Conservation (phyloP, 805 yeast species). For the Pichia insulana region DNA sequence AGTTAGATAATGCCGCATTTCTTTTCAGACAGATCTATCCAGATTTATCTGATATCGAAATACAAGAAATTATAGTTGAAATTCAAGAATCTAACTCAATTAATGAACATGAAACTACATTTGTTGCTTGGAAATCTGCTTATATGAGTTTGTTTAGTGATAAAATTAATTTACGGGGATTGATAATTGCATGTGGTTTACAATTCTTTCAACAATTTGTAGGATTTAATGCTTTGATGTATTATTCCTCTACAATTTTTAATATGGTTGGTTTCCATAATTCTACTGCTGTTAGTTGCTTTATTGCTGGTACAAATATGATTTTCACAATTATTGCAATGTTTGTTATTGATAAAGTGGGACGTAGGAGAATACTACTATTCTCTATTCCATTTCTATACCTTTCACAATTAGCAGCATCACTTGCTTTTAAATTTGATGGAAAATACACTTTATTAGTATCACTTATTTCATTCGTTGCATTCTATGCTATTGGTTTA, state of each 20-base stretch:
- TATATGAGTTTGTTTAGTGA: constrained; percentile 46
- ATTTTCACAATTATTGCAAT: constrained; percentile 81
- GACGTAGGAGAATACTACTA: constrained; percentile 75
- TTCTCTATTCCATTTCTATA: constrained; percentile 84
- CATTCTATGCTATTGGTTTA: constrained; percentile 86
- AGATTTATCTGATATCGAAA: constrained; percentile 53
- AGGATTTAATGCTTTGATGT: constrained; percentile 94
- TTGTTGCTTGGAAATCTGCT: constrained; percentile 21
- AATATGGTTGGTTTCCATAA: constrained; percentile 82
- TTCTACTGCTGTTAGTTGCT: constrained; percentile 92
- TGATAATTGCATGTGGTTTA: constrained; percentile 81
- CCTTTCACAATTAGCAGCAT: constrained; percentile 62
- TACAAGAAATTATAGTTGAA: constrained; percentile 62
- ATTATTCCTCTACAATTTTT: constrained; percentile 88
- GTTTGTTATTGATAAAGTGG: constrained; percentile 76
- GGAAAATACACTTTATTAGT: constrained; percentile 87
- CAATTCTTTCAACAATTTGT: constrained; percentile 97
- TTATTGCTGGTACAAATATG: constrained; percentile 91
- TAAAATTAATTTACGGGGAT: constrained; percentile 81
- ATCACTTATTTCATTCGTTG: constrained; percentile 80
- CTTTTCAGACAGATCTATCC: constrained; percentile 59
- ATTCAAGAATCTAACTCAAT: constrained; percentile 27
- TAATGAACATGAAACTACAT: constrained; percentile 48
- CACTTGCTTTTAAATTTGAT: constrained; percentile 85
- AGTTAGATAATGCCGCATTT: constrained; percentile 51